Evolutionary conservation across 2,329 filamentous ascomycete genomes (phyloP).

Genomic region (Exophiala calicioides): DNA sequence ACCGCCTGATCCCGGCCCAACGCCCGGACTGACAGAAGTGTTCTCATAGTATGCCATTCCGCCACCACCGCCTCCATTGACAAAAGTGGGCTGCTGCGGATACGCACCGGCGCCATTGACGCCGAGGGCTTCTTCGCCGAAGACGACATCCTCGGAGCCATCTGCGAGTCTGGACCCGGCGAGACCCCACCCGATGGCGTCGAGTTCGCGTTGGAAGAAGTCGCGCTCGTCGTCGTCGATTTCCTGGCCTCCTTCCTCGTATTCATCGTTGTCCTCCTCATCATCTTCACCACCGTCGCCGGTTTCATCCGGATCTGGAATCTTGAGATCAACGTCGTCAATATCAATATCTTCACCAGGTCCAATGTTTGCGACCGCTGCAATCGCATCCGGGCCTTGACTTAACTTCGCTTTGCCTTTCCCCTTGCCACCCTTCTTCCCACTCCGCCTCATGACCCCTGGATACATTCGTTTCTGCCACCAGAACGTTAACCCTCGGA

Average conservation of each 20-base stretch:
- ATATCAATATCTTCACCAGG: slow-evolving; percentile 33
- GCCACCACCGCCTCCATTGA: slow-evolving; percentile 19
- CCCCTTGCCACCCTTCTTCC: slow-evolving; percentile 15
- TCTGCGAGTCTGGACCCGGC: slow-evolving; percentile 31
- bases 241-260: slow-evolving; percentile 46
- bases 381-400: slow-evolving; percentile 1
- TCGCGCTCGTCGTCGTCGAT: slow-evolving; percentile 72
- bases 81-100: too few relatives aligned
- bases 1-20: neutral
- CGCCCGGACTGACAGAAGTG: slow-evolving; percentile 1
- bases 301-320: neutral
- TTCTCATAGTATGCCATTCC: too few relatives aligned
- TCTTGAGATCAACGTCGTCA: slow-evolving; percentile 11
- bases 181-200: slow-evolving; percentile 63
- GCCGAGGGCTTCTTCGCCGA: slow-evolving; percentile 30
- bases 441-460: slow-evolving; percentile 69
- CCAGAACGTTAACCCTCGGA: slow-evolving; percentile 90
- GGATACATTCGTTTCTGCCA: slow-evolving; percentile 83
- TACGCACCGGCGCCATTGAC: slow-evolving; percentile 14
- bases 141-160: slow-evolving; percentile 28
- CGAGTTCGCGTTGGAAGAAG: slow-evolving; percentile 76
- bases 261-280: slow-evolving; percentile 29
- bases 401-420: slow-evolving; percentile 4
- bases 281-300: slow-evolving; percentile 16
- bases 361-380: slow-evolving; percentile 35